phyloP scores from a whole-genome alignment of 371 early-diverging fungal species.

The Actinomortierella ambigua region DNA sequence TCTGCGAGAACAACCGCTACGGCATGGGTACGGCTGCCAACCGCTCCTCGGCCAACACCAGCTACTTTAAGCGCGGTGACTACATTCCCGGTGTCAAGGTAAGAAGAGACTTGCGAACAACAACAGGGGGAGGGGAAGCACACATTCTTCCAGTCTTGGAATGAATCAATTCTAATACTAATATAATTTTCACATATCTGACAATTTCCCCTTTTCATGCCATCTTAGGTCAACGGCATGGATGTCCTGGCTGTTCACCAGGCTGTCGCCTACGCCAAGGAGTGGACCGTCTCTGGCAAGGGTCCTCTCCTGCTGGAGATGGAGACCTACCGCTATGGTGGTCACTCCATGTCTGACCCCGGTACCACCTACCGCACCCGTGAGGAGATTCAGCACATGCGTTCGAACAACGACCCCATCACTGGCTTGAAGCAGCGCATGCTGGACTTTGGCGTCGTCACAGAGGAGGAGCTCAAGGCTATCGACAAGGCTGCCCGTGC shows the following conservation, averaged over 20 bases:
- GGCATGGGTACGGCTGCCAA: slow-evolving; percentile 98
- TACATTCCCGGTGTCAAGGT: slow-evolving; percentile 95
- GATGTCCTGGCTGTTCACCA: slow-evolving; percentile 92
- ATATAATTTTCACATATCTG: not conserved
- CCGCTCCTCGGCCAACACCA: slow-evolving; percentile 91
- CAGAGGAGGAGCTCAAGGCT: slow-evolving; percentile 90
- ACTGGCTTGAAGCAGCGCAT: slow-evolving; percentile 87
- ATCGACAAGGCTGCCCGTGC: slow-evolving; percentile 91
- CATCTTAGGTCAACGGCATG: slow-evolving; percentile 86
- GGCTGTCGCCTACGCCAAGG: slow-evolving; percentile 84
- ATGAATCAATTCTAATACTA: not conserved
- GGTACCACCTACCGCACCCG: slow-evolving; percentile 98
- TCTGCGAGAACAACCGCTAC: slow-evolving; percentile 99
- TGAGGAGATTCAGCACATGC: slow-evolving; percentile 98
- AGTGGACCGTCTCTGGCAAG: slow-evolving; percentile 83
- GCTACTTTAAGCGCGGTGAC: slow-evolving; percentile 96
- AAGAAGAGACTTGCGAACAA: no score
- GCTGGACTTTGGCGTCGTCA: slow-evolving; percentile 68
- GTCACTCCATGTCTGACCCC: slow-evolving; percentile 99
- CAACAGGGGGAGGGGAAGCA: no score
- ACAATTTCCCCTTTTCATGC: not conserved
- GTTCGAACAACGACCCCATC: slow-evolving; percentile 92
- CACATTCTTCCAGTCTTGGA: no score
- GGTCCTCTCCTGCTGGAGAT: slow-evolving; percentile 98
- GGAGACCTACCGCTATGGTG: slow-evolving; percentile 98